phyloP scores from a whole-genome alignment of 2,329 filamentous ascomycete genomes.

The Trichophyton verrucosum region DNA sequence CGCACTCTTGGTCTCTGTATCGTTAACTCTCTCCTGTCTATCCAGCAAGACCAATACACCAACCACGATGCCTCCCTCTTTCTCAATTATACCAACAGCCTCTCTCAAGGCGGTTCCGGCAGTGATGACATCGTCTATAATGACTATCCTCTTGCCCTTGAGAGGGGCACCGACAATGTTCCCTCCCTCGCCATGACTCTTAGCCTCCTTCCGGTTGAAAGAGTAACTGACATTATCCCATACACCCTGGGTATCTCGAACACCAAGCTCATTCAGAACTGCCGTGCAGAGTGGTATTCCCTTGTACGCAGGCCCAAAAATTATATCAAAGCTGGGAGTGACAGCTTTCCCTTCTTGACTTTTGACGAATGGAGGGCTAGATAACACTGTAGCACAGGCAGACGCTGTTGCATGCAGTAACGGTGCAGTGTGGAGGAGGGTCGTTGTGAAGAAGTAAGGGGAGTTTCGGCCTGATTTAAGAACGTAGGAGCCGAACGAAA shows the following conservation, averaged over 20 bases:
- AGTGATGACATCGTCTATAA: conserved; percentile 95
- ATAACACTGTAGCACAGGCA: conserved; percentile 56
- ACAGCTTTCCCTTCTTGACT: conserved; percentile 22
- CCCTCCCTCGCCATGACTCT: conserved; percentile 90
- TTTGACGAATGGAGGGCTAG: conserved; percentile 18
- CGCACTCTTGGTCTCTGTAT: conserved; percentile 57
- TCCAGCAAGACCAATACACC: conserved; percentile 84
- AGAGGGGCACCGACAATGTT: conserved; percentile 79
- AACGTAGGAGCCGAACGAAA: conserved; percentile 41
- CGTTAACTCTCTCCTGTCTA: conserved; percentile 50
- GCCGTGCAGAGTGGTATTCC: conserved; percentile 81
- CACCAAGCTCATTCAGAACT: conserved; percentile 61
- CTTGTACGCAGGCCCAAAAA: conserved; percentile 95
- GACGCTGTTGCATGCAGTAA: conserved; percentile 65
- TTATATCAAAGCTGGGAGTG: conserved; percentile 57
- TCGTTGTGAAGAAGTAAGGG: conserved; percentile 97
- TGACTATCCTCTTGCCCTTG: conserved; percentile 72
- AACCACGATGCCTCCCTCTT: conserved; percentile 70
- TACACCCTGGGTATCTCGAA: conserved; percentile 47
- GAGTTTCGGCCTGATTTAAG: conserved; percentile 84
- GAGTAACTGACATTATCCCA: conserved; percentile 66
- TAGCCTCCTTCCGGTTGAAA: conserved; percentile 93
- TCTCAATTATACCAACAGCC: conserved; percentile 76
- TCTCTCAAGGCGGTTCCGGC: conserved; percentile 90
- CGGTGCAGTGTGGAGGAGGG: conserved; percentile 70